phyloP scores from a whole-genome alignment of 1,139 yeast species.

The Hyphopichia fennica region DNA sequence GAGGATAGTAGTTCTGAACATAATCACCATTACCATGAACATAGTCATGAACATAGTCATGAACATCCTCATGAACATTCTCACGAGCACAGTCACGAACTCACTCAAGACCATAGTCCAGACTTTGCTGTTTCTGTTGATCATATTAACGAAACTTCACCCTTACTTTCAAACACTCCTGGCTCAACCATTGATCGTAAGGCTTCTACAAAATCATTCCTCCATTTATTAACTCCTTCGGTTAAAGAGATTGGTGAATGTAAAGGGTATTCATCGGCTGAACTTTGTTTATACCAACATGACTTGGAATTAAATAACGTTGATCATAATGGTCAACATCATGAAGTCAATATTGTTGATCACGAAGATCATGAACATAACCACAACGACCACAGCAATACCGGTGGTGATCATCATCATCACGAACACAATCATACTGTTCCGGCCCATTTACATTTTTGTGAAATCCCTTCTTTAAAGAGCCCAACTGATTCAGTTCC shows the following conservation, averaged over 20 bases:
- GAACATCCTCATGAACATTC: neutral
- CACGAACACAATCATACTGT: neutral
- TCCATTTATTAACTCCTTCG: conserved; percentile 23
- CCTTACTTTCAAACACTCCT: neutral
- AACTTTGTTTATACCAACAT: conserved; percentile 20
- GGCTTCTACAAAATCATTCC: conserved; percentile 20
- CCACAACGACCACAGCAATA: neutral
- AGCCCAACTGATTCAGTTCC: neutral
- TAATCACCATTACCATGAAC: conserved; percentile 7
- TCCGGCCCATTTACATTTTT: conserved; percentile 36
- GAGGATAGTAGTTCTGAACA: conserved; percentile 6
- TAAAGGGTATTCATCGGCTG: conserved; percentile 54
- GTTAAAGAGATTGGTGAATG: conserved; percentile 43
- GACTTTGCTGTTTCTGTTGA: neutral
- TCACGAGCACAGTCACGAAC: conserved; percentile 4
- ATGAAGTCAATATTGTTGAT: neutral
- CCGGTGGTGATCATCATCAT: neutral
- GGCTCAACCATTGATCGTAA: neutral
- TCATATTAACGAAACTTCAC: neutral
- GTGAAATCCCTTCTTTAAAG: conserved; percentile 32
- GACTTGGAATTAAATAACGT: neutral
- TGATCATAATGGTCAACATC: neutral
- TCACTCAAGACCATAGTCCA: neutral
- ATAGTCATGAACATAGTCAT: neutral
- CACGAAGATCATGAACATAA: neutral